phyloP scores from a whole-genome alignment of 208 protist species.

The Balamuthia mandrillaris region DNA sequence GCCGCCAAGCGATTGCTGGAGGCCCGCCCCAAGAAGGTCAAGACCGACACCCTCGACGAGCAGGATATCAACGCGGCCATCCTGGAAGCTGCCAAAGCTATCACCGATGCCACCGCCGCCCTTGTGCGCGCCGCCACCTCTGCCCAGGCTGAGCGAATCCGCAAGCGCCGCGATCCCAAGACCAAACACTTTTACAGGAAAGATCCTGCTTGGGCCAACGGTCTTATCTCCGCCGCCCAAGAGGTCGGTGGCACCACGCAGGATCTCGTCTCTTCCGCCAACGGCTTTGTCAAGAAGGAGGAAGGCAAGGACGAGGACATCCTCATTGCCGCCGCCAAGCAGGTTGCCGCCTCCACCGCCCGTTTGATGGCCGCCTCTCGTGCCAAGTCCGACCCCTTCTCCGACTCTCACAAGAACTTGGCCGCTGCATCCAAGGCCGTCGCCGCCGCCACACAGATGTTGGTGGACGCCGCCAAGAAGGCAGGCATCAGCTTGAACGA shows the following conservation, averaged over 20 bases:
- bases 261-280: constrained; percentile 35
- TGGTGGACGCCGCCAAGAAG: constrained; percentile 38
- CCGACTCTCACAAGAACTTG: background rate
- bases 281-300: constrained; percentile 44
- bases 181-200: constrained; percentile 37
- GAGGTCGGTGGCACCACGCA: constrained; percentile 15
- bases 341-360: constrained; percentile 30
- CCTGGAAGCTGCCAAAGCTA: constrained; percentile 25
- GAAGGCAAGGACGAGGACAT: constrained; percentile 34
- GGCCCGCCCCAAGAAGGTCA: constrained; percentile 1
- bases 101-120: constrained; percentile 9
- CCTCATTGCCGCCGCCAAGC: constrained; percentile 32
- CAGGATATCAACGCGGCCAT: constrained; percentile 38
- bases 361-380: constrained; percentile 31
- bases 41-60: constrained; percentile 26
- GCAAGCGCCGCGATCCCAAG: background rate
- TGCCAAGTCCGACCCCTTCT: constrained; percentile 42
- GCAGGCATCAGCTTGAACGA: constrained; percentile 27
- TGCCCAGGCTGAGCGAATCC: constrained; percentile 23
- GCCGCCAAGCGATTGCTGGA: constrained; percentile 30
- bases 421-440: constrained; percentile 28
- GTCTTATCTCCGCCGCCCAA: constrained; percentile 46
- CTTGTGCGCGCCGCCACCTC: background rate
- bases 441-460: constrained; percentile 21
- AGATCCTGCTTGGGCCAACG: constrained; percentile 39